Percentiles rank a stretch among this genome's conserved stretches.
These are phyloP conservation scores for Mortierella sp. DNA, from an alignment of 371 early-diverging fungal species.

Conservation along the genomic window DNA sequence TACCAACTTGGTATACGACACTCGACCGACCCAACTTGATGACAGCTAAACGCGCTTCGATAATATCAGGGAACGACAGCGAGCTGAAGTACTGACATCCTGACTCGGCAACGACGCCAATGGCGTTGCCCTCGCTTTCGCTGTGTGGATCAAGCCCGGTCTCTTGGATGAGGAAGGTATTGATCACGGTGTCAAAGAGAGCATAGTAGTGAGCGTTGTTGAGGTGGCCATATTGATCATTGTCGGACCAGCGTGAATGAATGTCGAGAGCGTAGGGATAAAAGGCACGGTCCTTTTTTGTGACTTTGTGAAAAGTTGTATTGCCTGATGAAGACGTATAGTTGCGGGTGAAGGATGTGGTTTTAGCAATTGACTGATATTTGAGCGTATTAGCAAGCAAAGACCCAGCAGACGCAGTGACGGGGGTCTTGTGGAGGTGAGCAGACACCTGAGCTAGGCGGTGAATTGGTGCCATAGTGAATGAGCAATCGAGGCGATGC, in stretches of 20 bases:
- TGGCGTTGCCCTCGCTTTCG: conserved; percentile 55
- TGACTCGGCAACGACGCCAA: conserved; percentile 70
- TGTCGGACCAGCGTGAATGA: conserved; percentile 68
- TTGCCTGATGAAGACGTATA: conserved; percentile 18
- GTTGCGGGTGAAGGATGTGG: conserved; percentile 16
- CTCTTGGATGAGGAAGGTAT: conserved; percentile 66
- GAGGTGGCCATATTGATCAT: conserved; percentile 75
- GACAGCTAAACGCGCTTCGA: conserved; percentile 69
- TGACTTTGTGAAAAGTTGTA: conserved; percentile 13
- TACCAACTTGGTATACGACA: conserved; percentile 71
- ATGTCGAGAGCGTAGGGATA: conserved; percentile 56
- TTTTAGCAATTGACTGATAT: not conserved
- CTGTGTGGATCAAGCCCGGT: conserved; percentile 61
- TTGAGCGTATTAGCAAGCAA: not conserved
- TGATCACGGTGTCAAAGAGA: conserved; percentile 73
- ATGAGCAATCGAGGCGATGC: not conserved
- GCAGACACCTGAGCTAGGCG: conserved; percentile 32
- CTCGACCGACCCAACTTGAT: conserved; percentile 67
- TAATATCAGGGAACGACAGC: conserved; percentile 66
- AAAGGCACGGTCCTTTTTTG: conserved; percentile 51
- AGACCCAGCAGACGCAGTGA: not conserved
- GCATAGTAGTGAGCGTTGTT: conserved; percentile 73
- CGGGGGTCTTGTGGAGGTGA: conserved; percentile 24
- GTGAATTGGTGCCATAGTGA: conserved; percentile 34
- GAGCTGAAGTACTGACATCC: conserved; percentile 65